These are phyloP conservation scores for Hypoxylon sp. DNA, from an alignment of 2,329 filamentous ascomycete genomes.

Conservation along the genomic window DNA sequence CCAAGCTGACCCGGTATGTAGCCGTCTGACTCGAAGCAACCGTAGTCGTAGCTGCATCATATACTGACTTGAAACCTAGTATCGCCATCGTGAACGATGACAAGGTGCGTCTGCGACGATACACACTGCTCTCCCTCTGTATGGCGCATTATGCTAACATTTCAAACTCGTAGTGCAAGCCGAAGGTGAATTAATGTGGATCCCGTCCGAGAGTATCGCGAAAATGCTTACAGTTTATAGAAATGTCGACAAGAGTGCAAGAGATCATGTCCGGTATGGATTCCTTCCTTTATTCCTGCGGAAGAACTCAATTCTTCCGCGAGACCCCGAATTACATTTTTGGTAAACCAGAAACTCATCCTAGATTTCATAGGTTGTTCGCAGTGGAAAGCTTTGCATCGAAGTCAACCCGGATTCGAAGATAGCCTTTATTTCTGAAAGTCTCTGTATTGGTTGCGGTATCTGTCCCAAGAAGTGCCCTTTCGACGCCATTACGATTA, in stretches of 20 bases:
- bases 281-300: not conserved
- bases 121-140: not conserved
- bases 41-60: not conserved
- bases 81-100: slow-evolving; percentile 99
- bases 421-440: slow-evolving; percentile 98
- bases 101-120: slow-evolving; percentile 75
- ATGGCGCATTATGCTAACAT: slow-evolving; percentile 26
- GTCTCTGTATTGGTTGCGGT: slow-evolving; percentile 96
- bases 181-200: slow-evolving; percentile 72
- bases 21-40: slow-evolving; percentile 21
- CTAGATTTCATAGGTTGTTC: slow-evolving; percentile 78
- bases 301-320: not conserved
- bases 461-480: slow-evolving; percentile 99
- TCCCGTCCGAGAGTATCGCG: slow-evolving; percentile 45
- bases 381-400: slow-evolving; percentile 97
- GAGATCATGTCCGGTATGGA: slow-evolving; percentile 78
- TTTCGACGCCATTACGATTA: slow-evolving; percentile 98
- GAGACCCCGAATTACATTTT: not conserved
- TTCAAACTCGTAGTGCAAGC: slow-evolving; percentile 77
- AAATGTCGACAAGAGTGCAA: slow-evolving; percentile 99
- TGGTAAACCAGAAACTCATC: slow-evolving; percentile 39
- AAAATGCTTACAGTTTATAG: slow-evolving; percentile 60
- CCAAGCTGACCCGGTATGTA: slow-evolving; percentile 92
- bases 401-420: slow-evolving; percentile 91
- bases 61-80: slow-evolving; percentile 65